Base-by-base conservation (phyloP, 495 filamentous ascomycete genomes). In the Sabuloglossum arenarium region DNA sequence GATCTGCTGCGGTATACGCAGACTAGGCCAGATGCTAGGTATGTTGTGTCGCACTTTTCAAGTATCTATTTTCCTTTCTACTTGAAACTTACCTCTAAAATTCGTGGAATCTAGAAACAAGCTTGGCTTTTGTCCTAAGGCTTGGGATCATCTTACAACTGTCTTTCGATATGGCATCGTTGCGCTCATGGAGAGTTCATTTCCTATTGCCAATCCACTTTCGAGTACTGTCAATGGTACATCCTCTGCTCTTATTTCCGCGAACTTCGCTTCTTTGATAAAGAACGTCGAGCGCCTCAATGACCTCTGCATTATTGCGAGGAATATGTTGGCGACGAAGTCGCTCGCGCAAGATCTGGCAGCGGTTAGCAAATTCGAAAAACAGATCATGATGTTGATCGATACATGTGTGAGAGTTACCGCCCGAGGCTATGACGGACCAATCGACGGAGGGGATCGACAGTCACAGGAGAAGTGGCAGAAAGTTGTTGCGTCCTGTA, bases 331-430 rank as follows among this genome's bases (percentile, higher is more conserved):
- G 1, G 85, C 87, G 6, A 83, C 80, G 3, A 86, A 85, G 19
- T 84, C 87, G 62, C 77, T 82, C 29, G 84, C 82, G 6, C 89
- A 96, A 64, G 85, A 94, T 60, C 72, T 91, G n/a, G 88, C 86
- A 19, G 84, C 85, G 39, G 77, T 83, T 27, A 77, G 80, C 47
- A 73, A 79, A 16, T 81, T 94, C 56, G 85, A 94, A 64, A 79
- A 86, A 61, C 77, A 86, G 62, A 79, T 96, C n/a, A 76, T 87
- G 59, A 81, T 84, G 56, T 70, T 90, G 27, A 84, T 94, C 58
- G 83, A 84, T 61, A 76, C 88, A 16, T 91, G 86, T 65, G 81
- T 94, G 29, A 77, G 85, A 54, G 86, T 96, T 0, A 91, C 88
- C 0, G 88, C 88, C 53, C 79, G 88, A 63, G 88, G 86, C 0